Evolutionary conservation across 108 stramenopile genomes (phyloP).

Genomic region (Aurantiochytrium sp.): DNA sequence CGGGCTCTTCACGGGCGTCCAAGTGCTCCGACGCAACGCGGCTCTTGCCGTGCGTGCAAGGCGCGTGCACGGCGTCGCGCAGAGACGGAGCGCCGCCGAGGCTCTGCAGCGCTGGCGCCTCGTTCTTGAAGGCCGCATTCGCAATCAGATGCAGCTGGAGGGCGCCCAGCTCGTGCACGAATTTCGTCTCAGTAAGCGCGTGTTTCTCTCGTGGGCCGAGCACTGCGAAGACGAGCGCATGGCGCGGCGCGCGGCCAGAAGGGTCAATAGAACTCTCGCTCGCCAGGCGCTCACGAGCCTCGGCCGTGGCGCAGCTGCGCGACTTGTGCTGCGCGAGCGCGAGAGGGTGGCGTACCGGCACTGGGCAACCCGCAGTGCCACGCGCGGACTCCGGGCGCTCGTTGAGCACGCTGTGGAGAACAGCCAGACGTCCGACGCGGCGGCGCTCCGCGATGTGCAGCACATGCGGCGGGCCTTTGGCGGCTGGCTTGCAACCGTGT

Average conservation of each 20-base stretch:
- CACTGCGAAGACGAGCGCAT: not conserved
- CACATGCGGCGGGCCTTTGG: not conserved
- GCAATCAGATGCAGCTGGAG: not conserved
- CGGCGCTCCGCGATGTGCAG: not conserved
- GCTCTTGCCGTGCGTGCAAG: not conserved
- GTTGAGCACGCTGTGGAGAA: not conserved
- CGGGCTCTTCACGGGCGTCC: not conserved
- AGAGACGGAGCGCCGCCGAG: not conserved
- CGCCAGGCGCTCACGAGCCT: not conserved
- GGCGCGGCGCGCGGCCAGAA: not conserved
- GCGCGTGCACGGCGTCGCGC: not conserved
- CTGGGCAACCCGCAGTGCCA: not conserved
- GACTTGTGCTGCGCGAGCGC: not conserved
- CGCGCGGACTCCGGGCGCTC: not conserved
- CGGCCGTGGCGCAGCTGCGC: not conserved
- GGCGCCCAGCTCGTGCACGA: not conserved
- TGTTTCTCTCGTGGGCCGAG: not conserved
- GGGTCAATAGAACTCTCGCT: not conserved
- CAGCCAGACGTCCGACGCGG: not conserved
- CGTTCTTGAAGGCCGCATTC: not conserved
- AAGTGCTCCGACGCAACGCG: not conserved
- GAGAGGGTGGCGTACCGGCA: not conserved
- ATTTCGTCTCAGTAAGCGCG: not conserved
- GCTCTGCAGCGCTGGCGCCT: not conserved
- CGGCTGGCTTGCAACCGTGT: not conserved